Base-by-base conservation (phyloP, 2,329 filamentous ascomycete genomes). In the Colletotrichum horii region DNA sequence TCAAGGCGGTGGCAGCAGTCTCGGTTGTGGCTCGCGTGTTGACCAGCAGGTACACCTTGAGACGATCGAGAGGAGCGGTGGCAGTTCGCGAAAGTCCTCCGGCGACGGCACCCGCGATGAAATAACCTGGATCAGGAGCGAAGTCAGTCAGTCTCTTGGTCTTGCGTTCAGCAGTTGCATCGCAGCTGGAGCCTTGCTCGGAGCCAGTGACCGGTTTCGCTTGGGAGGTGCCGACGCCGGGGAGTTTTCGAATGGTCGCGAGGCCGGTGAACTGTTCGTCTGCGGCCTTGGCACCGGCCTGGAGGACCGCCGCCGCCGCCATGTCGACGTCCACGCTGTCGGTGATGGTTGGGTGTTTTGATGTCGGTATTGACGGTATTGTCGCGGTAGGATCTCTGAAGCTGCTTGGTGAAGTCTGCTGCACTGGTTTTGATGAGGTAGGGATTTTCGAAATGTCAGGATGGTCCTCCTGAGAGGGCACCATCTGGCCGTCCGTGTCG, bases 31-130 rank as follows among this genome's bases (percentile, higher is more conserved):
- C 87, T 78, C 89, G 91, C 74, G 95, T 98, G 85, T 97, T 96
- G 69, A 98, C 96, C 81, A 99, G 97, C 69, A 99, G 91, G 84
- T 98, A 98, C 78, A 99, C 97, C 87, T 98, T 98, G 75, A 99
- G 89, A 80, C 97, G 95, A 87, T 99, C 97, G 85, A 99, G 93
- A 76, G 97, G 97, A 76, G 97, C 97, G 79, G 97, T 99, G 78
- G 95, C 94, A 83, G 97, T 98, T 83, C 97, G 94, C 83, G 96
- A 98, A 81, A 98, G 93, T 84, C 96, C 96, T 84, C 97, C 97
- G 84, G 96, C 96, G 83, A 98, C 89, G 85, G 96, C 97, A 89
- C 97, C 97, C 84, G 97, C 97, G 87, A 98, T 87, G 86, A 98
- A 99, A 88, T 98, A 99, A 91, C 97, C 97, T 98, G 94, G 90